Percentiles rank a stretch among this genome's conserved stretches.
Conservation (phyloP, 257 asterid species). For the Solanum verrucosum region DNA sequence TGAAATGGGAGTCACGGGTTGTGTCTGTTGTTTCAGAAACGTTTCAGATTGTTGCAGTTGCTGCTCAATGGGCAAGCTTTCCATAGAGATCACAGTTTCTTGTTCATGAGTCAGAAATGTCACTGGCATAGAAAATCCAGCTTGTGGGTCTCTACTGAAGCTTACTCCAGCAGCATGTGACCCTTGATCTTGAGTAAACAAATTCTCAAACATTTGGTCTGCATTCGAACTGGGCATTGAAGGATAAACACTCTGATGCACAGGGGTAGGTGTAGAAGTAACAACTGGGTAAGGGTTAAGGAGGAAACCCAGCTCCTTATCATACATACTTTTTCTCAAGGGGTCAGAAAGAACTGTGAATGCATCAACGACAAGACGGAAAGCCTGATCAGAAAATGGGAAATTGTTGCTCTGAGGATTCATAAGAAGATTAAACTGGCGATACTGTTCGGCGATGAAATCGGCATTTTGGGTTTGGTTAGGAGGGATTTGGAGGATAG, state of each 20-base stretch:
- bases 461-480: slow-evolving; percentile 51
- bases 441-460: slow-evolving; percentile 50
- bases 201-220: neutral
- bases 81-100: slow-evolving; percentile 18
- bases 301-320: slow-evolving; percentile 46
- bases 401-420: slow-evolving; percentile 62
- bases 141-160: neutral
- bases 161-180: neutral
- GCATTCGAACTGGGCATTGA: neutral
- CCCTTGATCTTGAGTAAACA: neutral
- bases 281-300: neutral
- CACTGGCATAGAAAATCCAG: slow-evolving; percentile 4
- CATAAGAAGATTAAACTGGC: slow-evolving; percentile 37
- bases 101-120: slow-evolving; percentile 9
- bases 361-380: slow-evolving; percentile 59
- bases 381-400: slow-evolving; percentile 82
- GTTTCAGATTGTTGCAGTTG: neutral
- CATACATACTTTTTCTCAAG: slow-evolving; percentile 47
- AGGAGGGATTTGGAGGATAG: slow-evolving; percentile 61
- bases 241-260: neutral
- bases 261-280: neutral
- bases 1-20: neutral
- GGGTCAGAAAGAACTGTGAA: slow-evolving; percentile 70
- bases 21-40: neutral
- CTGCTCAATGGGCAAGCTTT: neutral